A percentile compares a stretch with the other conserved stretches of the same genome.
Conservation (phyloP, 495 filamentous ascomycete genomes). For the Hypomontagnella monticulosa region DNA sequence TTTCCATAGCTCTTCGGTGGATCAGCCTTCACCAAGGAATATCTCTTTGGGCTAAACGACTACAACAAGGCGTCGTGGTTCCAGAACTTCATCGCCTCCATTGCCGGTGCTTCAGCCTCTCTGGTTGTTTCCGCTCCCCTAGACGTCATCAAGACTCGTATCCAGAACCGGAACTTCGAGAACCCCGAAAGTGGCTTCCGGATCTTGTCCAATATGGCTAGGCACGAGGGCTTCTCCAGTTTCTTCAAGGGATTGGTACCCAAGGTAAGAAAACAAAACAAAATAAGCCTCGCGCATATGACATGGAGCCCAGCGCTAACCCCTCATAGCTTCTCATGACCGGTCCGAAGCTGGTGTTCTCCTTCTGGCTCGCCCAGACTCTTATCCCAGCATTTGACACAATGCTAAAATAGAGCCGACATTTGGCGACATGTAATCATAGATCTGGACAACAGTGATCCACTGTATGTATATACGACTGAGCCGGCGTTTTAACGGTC, state of each 20-base stretch:
- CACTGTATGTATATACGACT: constrained; percentile 40
- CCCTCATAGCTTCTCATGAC: constrained; percentile 83
- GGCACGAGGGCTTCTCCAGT: constrained; percentile 80
- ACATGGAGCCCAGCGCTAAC: neutral
- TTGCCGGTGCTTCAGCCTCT: constrained; percentile 91
- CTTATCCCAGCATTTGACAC: constrained; percentile 74
- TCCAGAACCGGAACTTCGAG: constrained; percentile 99
- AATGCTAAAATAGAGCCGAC: constrained; percentile 43
- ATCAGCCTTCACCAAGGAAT: constrained; percentile 97
- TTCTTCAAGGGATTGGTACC: constrained; percentile 99
- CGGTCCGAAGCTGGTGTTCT: constrained; percentile 97
- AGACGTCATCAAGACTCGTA: constrained; percentile 98
- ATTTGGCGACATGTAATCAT: constrained; percentile 24
- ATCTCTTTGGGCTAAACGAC: constrained; percentile 83
- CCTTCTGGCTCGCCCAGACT: constrained; percentile 98
- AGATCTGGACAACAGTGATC: constrained; percentile 21
- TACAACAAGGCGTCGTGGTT: constrained; percentile 95
- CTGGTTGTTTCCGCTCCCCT: constrained; percentile 93
- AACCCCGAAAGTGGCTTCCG: constrained; percentile 93
- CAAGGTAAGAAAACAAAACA: constrained; percentile 72
- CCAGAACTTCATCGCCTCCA: constrained; percentile 97
- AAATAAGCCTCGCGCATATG: no score
- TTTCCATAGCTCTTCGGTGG: constrained; percentile 87
- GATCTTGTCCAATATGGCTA: constrained; percentile 90
- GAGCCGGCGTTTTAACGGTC: constrained; percentile 40